A percentile compares a stretch with the other conserved stretches of the same genome.
Evolutionary conservation across 495 filamentous ascomycete species (phyloP).

Genomic region (Penicillium steckii): DNA sequence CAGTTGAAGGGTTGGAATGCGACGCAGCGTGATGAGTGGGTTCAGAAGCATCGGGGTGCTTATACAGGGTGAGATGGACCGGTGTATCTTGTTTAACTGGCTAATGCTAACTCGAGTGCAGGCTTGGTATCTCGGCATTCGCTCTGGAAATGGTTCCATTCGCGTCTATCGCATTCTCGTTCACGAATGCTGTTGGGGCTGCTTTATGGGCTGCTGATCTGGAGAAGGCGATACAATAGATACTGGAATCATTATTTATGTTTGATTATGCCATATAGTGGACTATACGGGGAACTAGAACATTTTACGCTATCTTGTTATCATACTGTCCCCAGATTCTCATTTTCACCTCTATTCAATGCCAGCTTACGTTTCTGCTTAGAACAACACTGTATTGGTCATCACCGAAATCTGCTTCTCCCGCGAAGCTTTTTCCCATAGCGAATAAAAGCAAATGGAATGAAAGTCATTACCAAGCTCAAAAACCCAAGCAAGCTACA

Average conservation of each 20-base stretch:
- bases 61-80: conserved; percentile 68
- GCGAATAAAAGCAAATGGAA: conserved; percentile 33
- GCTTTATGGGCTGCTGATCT: conserved; percentile 94
- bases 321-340: too few species aligned
- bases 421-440: conserved; percentile 26
- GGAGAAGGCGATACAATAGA: conserved; percentile 49
- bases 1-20: conserved; percentile 81
- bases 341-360: too few species aligned
- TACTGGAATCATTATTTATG: too few species aligned
- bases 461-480: conserved; percentile 27
- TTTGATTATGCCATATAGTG: too few species aligned
- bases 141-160: conserved; percentile 83
- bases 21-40: conserved; percentile 59
- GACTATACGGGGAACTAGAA: too few species aligned
- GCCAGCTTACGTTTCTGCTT: too few species aligned
- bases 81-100: conserved; percentile 21
- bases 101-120: conserved; percentile 36
- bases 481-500: conserved; percentile 37
- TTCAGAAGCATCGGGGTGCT: conserved; percentile 59
- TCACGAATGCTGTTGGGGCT: conserved; percentile 89
- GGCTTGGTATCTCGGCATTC: conserved; percentile 75
- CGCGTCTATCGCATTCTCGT: conserved; percentile 78
- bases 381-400: too few species aligned
- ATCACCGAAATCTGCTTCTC: conserved; percentile 15
- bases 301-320: too few species aligned